Evolutionary conservation across 192 early-diverging fungal species (phyloP), one percentile per base, ranked within the genome.

Genomic region (Coemansia sp.): DNA sequence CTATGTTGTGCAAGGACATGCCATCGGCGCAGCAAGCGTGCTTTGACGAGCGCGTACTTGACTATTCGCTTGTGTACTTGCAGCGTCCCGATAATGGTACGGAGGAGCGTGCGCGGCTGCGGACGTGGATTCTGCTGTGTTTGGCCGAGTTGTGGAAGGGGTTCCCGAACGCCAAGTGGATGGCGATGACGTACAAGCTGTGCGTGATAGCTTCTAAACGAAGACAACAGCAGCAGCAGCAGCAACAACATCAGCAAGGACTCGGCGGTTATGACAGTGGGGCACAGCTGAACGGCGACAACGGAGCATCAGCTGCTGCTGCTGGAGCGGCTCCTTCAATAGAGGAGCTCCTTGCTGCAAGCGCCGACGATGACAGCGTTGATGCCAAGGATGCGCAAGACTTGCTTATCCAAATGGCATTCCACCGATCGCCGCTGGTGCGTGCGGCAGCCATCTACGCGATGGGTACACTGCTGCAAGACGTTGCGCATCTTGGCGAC

Each of bases 51-150:
- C 74, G 75, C n/a, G 67, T 82, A 61, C 62, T 82, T 62, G 80
- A 82, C 59, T 76, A 76, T 62, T 82, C 71, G 54, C 32, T 82
- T 54, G 71, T 77, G 22, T 82, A 82, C 54, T 61, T 82, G 67
- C 75, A 73, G 71, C 71, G 66, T 38, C 82, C 77, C 2, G 74
- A 80, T 57, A 78, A 81, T 50, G 70, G 66, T 22, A 74, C 79
- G 3, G 70, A 78, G 35, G 79, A 81, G 70, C 74, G 74, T 33
- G 72, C 71, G 48, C 63, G 66, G 10, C 73, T 92, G 41, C 83
- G 95, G 3, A 93, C 95, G 74, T 99, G 97, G 97, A 82, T 90
- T 0, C 88, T 92, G 62, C 74, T 99, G 15, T 92, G 92, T 71
- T 75, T 97, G 41, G 89, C 88, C 5, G 89, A 96, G 76, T 76